Percentiles rank a stretch among this genome's conserved stretches.
These are phyloP conservation scores for Scheffersomyces ergatensis DNA, from an alignment of 805 yeast species.

Conservation along the genomic window DNA sequence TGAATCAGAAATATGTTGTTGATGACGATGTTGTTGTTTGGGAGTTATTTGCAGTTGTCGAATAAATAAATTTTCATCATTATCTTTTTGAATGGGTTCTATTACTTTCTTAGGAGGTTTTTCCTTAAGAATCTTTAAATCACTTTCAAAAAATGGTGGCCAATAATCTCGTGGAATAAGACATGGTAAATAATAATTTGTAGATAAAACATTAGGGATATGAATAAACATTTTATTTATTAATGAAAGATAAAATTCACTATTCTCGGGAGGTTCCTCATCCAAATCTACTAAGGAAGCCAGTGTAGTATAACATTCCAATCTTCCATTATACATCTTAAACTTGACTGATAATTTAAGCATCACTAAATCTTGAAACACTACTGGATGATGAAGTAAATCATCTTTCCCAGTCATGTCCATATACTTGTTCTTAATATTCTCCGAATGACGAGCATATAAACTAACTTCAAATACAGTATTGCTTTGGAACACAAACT, in stretches of 20 bases:
- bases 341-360: conserved; percentile 6
- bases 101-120: no score
- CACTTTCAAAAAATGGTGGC: neutral
- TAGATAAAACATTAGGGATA: neutral
- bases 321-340: conserved; percentile 9
- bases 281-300: neutral
- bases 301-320: conserved; percentile 5
- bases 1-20: no score
- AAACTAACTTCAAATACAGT: conserved; percentile 13
- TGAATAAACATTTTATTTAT: neutral
- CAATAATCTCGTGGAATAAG: neutral
- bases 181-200: neutral
- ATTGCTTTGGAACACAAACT: conserved; percentile 3
- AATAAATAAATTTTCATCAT: no score
- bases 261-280: neutral
- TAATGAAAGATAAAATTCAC: no score
- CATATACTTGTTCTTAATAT: conserved; percentile 4
- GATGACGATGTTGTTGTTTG: no score
- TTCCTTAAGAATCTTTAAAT: no score
- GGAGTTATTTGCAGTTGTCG: no score
- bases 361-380: conserved; percentile 7
- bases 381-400: neutral
- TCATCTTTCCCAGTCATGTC: neutral
- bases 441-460: conserved; percentile 8
- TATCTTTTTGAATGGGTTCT: no score